These are phyloP conservation scores for Pseudogymnoascus sp. DNA, from an alignment of 2,329 filamentous ascomycete species.

Conservation along the genomic window DNA sequence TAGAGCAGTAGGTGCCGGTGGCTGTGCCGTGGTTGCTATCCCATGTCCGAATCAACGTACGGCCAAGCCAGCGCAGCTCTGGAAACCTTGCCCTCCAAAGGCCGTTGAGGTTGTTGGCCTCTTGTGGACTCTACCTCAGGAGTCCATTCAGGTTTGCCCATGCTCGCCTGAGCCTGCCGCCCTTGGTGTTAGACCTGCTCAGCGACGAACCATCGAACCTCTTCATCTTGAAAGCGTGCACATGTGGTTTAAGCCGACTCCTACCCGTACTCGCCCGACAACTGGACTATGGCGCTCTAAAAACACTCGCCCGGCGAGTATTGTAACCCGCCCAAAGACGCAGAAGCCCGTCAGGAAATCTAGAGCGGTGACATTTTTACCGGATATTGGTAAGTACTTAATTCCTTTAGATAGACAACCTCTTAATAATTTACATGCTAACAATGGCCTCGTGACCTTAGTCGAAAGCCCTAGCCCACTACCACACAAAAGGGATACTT, in stretches of 20 bases:
- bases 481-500: slow-evolving; percentile 47
- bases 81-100: not conserved
- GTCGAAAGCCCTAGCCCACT: slow-evolving; percentile 53
- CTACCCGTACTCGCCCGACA: slow-evolving; percentile 14
- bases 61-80: not conserved
- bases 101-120: slow-evolving; percentile 13
- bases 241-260: slow-evolving; percentile 24
- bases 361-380: slow-evolving; percentile 50
- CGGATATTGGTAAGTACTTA: slow-evolving; percentile 42
- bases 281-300: slow-evolving; percentile 26
- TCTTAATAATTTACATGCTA: slow-evolving; percentile 12
- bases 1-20: slow-evolving; percentile 1
- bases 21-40: not conserved
- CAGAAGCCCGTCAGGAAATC: slow-evolving; percentile 47
- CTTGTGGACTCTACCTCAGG: slow-evolving; percentile 22
- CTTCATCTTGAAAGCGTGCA: slow-evolving; percentile 20
- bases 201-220: slow-evolving; percentile 14
- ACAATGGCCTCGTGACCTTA: slow-evolving; percentile 13
- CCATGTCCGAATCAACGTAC: not conserved
- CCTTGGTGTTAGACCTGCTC: slow-evolving; percentile 21
- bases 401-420: not conserved
- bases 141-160: slow-evolving; percentile 4
- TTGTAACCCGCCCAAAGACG: slow-evolving; percentile 37
- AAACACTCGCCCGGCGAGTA: slow-evolving; percentile 21
- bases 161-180: slow-evolving; percentile 22